Conservation (phyloP, 192 early-diverging fungal genomes). For the Umbelopsis sp. region DNA sequence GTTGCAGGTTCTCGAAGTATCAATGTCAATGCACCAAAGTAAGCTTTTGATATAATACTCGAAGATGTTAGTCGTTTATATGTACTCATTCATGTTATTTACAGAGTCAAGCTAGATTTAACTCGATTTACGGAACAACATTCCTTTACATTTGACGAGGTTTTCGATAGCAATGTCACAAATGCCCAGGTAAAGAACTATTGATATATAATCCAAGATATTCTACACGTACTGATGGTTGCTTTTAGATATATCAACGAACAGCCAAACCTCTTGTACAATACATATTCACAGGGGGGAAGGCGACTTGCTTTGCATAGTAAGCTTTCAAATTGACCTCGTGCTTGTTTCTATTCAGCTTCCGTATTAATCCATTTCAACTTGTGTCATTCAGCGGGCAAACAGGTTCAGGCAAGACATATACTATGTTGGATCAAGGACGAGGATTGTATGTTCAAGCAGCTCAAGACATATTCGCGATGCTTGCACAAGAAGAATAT, state of each 20-base stretch:
- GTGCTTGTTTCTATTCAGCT: background rate
- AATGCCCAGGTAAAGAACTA: slow-evolving; percentile 74
- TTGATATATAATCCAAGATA: background rate
- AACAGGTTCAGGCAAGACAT: slow-evolving; percentile 88
- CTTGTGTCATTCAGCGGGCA: slow-evolving; percentile 62
- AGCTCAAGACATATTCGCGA: slow-evolving; percentile 84
- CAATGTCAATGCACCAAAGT: slow-evolving; percentile 92
- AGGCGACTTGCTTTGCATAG: slow-evolving; percentile 99
- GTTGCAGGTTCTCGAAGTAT: slow-evolving; percentile 69
- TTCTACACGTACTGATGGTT: background rate
- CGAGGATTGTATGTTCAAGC: slow-evolving; percentile 93
- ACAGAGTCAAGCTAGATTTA: slow-evolving; percentile 89
- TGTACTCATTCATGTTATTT: background rate
- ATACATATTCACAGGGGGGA: slow-evolving; percentile 94
- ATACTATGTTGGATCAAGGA: slow-evolving; percentile 90
- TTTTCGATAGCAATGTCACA: slow-evolving; percentile 77
- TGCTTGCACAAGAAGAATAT: slow-evolving; percentile 68
- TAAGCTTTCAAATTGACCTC: slow-evolving; percentile 42
- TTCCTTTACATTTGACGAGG: slow-evolving; percentile 94
- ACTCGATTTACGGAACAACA: slow-evolving; percentile 94
- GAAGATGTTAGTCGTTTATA: background rate
- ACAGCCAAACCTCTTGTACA: slow-evolving; percentile 94
- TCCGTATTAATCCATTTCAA: background rate
- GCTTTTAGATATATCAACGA: slow-evolving; percentile 71
- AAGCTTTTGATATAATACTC: slow-evolving; percentile 24